Evolutionary conservation across 345 rosid genomes (phyloP).

Genomic region (Kandelia obovata): DNA sequence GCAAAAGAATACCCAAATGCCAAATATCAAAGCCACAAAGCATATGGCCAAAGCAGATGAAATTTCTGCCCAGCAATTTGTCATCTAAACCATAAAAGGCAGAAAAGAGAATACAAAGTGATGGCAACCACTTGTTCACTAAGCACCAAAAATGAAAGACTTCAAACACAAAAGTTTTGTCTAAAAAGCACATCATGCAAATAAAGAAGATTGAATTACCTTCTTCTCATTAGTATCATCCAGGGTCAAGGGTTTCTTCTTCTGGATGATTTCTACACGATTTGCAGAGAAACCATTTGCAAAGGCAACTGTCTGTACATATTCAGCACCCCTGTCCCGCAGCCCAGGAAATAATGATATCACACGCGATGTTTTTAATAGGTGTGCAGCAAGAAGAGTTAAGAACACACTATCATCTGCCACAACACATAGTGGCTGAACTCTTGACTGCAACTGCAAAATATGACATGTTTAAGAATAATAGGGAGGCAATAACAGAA

Average conservation of each 20-base stretch:
- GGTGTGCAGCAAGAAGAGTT: constrained; percentile 51
- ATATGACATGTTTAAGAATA: neutral
- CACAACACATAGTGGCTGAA: constrained; percentile 52
- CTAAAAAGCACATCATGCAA: neutral
- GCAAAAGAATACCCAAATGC: constrained; percentile 8
- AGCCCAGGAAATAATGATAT: constrained; percentile 71
- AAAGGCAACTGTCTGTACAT: constrained; percentile 58
- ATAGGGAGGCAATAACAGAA: neutral
- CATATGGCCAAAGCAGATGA: neutral
- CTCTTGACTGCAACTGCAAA: constrained; percentile 66
- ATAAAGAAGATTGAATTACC: constrained; percentile 32
- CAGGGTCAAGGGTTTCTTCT: constrained; percentile 44
- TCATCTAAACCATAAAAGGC: no score
- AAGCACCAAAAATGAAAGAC: neutral
- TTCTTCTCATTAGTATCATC: constrained; percentile 44
- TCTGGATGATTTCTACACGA: constrained; percentile 45
- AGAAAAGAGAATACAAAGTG: no score
- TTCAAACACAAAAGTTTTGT: no score
- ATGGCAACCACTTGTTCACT: no score
- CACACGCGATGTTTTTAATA: constrained; percentile 48
- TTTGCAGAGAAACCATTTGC: constrained; percentile 58
- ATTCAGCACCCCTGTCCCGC: constrained; percentile 51
- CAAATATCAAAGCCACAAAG: no score
- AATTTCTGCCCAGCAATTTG: no score
- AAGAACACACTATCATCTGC: constrained; percentile 81